Base-by-base conservation (phyloP, 345 rosid species). In the Pseudoturritis turrita region DNA sequence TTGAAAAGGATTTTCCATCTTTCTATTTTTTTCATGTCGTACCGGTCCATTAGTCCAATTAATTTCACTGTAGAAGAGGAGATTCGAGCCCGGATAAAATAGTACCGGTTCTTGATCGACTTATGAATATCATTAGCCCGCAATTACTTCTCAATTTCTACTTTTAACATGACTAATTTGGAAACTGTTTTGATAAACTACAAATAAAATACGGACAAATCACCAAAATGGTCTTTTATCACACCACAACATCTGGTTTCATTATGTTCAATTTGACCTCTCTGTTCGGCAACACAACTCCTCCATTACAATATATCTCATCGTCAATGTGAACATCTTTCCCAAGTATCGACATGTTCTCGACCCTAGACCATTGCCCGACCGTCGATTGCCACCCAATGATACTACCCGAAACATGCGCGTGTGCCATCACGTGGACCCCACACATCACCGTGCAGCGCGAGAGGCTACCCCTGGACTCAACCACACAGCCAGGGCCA, bases 371-470 rank as follows among this genome's bases (percentile, higher is more conserved):
- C 96, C 95, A 92, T 73, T 86, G 86, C 23, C 96, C 98, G 0
- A 92, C 83, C 0, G 93, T 92, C 37, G 93, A 92, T 76, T 90
- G 90, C 98, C 98, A 92, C 23, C 98, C 96, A 0, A 92, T 77
- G 72, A 92, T 92, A 57, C 96, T 89, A 77, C 89, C 79, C 35
- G 91, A 84, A 58, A 92, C 71, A 81, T 89, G 87, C 2, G 92
- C 91, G 13, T 92, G 92, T 53, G 80, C 87, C 84, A 87, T 92
- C 78, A 90, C 77, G 43, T 88, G 85, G 23, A 76, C 95, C 6
- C 98, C 96, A 1, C 96, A 85, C 98, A 92, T 89, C 26, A 92
- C 87, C 1, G 96, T 83, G 87, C 96, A 92, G 28, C 86, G 85
- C 28, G 96, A 89, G 28, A 92, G 87, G 70, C 96, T 87, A 57